Evolutionary conservation across 805 yeast genomes (phyloP).

Genomic region (Wickerhamomyces bisporus): DNA sequence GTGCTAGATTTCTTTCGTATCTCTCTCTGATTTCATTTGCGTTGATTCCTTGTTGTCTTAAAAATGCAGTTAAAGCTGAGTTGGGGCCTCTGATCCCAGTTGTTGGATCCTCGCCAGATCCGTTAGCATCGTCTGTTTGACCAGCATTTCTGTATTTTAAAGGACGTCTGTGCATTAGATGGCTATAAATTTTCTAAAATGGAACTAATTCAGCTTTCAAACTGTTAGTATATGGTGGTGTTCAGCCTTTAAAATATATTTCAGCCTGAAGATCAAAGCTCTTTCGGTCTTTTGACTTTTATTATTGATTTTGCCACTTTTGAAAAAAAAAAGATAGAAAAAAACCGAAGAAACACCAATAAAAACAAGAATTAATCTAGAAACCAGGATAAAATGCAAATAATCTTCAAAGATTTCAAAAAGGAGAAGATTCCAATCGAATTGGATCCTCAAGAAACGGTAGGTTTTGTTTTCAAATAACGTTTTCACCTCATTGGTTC

Average conservation of each 20-base stretch:
- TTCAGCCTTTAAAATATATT: no score
- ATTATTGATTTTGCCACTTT: background rate
- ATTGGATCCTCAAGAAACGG: conserved; percentile 63
- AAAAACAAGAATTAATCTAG: no score
- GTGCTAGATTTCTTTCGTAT: conserved; percentile 29
- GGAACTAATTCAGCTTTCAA: background rate
- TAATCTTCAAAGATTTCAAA: conserved; percentile 86
- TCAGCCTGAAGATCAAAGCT: no score
- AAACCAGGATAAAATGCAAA: conserved; percentile 46
- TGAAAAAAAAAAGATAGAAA: background rate
- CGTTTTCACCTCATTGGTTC: no score
- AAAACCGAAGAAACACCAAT: background rate
- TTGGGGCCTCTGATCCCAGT: conserved; percentile 51
- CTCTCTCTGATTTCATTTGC: conserved; percentile 67
- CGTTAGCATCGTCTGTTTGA: conserved; percentile 3
- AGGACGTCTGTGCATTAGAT: conserved; percentile 23
- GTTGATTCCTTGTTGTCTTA: conserved; percentile 83
- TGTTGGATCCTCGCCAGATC: conserved; percentile 11
- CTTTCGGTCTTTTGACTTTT: no score
- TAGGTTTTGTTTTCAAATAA: conserved; percentile 28
- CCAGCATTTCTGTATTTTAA: conserved; percentile 20
- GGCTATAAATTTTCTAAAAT: background rate
- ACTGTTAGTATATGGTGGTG: no score
- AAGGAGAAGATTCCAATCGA: conserved; percentile 83
- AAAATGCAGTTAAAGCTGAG: conserved; percentile 85